A percentile compares a stretch with the other conserved stretches of the same genome.
Evolutionary conservation across 164 flowering plant genomes (phyloP).

Genomic region (Aristolochia fimbriata): DNA sequence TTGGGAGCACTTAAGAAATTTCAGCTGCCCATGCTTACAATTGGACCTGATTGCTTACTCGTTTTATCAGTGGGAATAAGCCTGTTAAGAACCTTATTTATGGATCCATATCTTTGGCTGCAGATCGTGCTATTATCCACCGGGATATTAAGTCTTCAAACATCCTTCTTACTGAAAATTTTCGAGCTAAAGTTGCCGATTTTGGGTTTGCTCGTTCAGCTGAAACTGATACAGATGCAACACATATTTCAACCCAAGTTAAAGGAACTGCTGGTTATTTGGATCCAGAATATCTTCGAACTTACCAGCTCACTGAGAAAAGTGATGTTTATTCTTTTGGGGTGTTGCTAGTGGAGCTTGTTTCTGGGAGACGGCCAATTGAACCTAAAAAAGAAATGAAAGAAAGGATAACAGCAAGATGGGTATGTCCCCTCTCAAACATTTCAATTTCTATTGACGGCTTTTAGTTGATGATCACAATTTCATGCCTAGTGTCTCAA

Average conservation of each 20-base stretch:
- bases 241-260: constrained; percentile 92
- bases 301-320: constrained; percentile 90
- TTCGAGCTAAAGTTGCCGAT: constrained; percentile 90
- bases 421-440: constrained; percentile 38
- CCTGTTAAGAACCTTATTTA: not conserved
- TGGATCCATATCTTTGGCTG: constrained; percentile 11
- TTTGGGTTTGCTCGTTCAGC: constrained; percentile 89
- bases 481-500: too few relatives aligned
- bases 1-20: too few relatives aligned
- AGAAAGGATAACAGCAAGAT: constrained; percentile 74
- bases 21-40: too few relatives aligned
- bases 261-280: constrained; percentile 99
- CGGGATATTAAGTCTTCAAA: constrained; percentile 97
- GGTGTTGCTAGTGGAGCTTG: constrained; percentile 69
- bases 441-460: not conserved
- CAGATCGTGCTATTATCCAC: constrained; percentile 93
- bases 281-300: constrained; percentile 85
- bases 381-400: constrained; percentile 58
- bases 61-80: too few relatives aligned
- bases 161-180: constrained; percentile 75
- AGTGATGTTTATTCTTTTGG: constrained; percentile 98
- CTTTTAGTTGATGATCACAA: too few relatives aligned
- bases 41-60: too few relatives aligned
- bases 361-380: constrained; percentile 89
- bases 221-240: constrained; percentile 56